These are phyloP conservation scores for Globisporangium recalcitrans DNA, from an alignment of 352 stramenopile species.

Conservation along the genomic window DNA sequence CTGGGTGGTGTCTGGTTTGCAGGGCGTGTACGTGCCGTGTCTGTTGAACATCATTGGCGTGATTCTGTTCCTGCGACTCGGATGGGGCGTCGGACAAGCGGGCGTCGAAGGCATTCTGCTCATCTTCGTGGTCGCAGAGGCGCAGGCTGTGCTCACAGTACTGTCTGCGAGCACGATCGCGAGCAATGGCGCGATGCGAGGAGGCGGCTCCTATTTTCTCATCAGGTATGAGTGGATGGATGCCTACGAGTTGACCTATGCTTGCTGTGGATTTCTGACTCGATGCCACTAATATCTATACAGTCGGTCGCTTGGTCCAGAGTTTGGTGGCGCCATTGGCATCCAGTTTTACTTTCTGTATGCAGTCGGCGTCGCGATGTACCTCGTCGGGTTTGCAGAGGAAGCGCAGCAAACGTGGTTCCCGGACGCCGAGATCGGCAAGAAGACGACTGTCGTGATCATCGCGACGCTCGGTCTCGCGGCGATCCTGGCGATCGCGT, in stretches of 20 bases:
- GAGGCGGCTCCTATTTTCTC: slow-evolving; percentile 57
- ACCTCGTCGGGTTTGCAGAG: slow-evolving; percentile 77
- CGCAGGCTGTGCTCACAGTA: slow-evolving; percentile 67
- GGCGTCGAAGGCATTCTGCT: slow-evolving; percentile 65
- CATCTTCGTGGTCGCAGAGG: slow-evolving; percentile 66
- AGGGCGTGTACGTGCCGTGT: slow-evolving; percentile 85
- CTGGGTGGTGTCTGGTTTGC: neutral
- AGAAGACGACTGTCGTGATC: slow-evolving; percentile 41
- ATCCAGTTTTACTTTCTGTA: slow-evolving; percentile 89
- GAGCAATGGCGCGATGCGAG: slow-evolving; percentile 82
- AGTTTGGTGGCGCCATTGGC: slow-evolving; percentile 87
- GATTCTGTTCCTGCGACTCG: slow-evolving; percentile 85
- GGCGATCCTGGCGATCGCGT: slow-evolving; percentile 42
- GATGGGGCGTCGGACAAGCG: slow-evolving; percentile 81
- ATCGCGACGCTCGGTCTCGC: slow-evolving; percentile 43
- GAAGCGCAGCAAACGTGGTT: slow-evolving; percentile 56
- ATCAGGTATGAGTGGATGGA: slow-evolving; percentile 26
- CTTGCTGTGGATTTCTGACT: no score
- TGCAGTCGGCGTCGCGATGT: slow-evolving; percentile 64
- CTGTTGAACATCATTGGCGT: slow-evolving; percentile 90
- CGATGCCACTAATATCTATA: neutral
- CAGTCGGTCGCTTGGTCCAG: slow-evolving; percentile 64
- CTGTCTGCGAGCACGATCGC: slow-evolving; percentile 79
- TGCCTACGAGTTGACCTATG: neutral
- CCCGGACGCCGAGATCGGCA: slow-evolving; percentile 26